Conservation (phyloP, 1,284 basidiomycete genomes). For the Termitomyces sp. region DNA sequence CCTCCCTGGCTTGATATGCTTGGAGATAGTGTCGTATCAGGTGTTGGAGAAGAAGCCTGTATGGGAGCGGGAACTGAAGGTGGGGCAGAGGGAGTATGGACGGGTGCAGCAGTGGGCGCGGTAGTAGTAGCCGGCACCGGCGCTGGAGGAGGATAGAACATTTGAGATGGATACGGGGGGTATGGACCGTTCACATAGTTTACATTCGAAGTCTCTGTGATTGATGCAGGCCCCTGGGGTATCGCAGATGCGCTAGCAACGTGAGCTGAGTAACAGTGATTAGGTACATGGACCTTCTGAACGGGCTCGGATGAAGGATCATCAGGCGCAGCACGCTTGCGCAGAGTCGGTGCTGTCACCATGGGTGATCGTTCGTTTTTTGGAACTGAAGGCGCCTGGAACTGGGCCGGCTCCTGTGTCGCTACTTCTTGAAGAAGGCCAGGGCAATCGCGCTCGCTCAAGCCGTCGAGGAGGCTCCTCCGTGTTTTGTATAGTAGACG, state of each 20-base stretch:
- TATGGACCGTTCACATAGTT: conserved; percentile 2
- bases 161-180: conserved; percentile 3
- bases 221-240: not conserved
- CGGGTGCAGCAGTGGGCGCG: conserved; percentile 3
- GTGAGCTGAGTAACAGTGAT: conserved; percentile 10
- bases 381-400: conserved; percentile 5
- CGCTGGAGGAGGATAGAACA: conserved; percentile 9
- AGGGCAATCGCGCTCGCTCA: conserved; percentile 51
- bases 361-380: conserved; percentile 3
- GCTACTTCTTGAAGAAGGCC: conserved; percentile 53
- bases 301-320: not conserved
- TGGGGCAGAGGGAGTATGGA: conserved; percentile 5
- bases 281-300: conserved; percentile 14
- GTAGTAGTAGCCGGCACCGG: conserved; percentile 10
- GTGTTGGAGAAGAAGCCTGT: conserved; percentile 12
- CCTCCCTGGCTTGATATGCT: conserved; percentile 15
- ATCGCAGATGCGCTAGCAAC: not conserved
- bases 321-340: conserved; percentile 4
- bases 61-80: conserved; percentile 12
- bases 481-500: conserved; percentile 55
- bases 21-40: conserved; percentile 17
- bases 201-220: not conserved
- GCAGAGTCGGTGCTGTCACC: not conserved
- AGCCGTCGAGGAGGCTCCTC: conserved; percentile 49
- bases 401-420: conserved; percentile 23